Evolutionary conservation across 2,329 filamentous ascomycete genomes (phyloP).

Genomic region (Sclerotinia subarctica): DNA sequence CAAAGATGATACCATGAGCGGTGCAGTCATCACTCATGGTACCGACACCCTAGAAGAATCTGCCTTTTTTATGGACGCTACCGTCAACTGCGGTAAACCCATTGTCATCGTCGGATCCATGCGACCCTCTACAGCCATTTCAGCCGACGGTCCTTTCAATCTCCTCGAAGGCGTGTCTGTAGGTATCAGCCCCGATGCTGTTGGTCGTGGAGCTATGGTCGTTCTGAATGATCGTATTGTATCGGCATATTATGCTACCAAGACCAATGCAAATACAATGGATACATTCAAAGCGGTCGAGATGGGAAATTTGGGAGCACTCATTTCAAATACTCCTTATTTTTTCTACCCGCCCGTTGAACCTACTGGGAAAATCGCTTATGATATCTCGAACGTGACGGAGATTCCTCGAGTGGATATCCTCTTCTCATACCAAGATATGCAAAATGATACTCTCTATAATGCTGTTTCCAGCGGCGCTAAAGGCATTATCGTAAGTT

Average conservation of each 20-base stretch:
- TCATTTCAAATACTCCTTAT: constrained; percentile 56
- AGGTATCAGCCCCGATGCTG: constrained; percentile 47
- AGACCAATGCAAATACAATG: constrained; percentile 60
- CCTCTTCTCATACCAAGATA: constrained; percentile 53
- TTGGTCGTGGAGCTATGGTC: constrained; percentile 55
- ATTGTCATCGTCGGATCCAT: constrained; percentile 60
- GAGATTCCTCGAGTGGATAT: constrained; percentile 54
- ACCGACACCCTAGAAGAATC: constrained; percentile 64
- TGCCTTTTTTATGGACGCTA: constrained; percentile 60
- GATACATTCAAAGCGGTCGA: constrained; percentile 61
- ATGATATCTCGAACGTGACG: constrained; percentile 41
- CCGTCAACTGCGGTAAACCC: constrained; percentile 55
- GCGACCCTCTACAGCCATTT: constrained; percentile 60
- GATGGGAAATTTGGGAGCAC: constrained; percentile 54
- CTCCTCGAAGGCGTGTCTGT: constrained; percentile 58
- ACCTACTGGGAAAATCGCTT: constrained; percentile 48
- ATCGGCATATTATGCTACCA: constrained; percentile 56
- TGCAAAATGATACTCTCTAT: constrained; percentile 47
- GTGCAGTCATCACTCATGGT: constrained; percentile 60
- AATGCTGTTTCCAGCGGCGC: constrained; percentile 50
- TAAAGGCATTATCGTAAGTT: constrained; percentile 47
- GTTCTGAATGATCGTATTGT: constrained; percentile 61
- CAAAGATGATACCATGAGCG: constrained; percentile 40
- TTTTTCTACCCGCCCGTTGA: constrained; percentile 56
- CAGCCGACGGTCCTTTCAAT: constrained; percentile 62